Percentiles rank a stretch among this genome's conserved stretches.
phyloP scores from a whole-genome alignment of 2,329 filamentous ascomycete genomes.

The Fusarium robinianum region DNA sequence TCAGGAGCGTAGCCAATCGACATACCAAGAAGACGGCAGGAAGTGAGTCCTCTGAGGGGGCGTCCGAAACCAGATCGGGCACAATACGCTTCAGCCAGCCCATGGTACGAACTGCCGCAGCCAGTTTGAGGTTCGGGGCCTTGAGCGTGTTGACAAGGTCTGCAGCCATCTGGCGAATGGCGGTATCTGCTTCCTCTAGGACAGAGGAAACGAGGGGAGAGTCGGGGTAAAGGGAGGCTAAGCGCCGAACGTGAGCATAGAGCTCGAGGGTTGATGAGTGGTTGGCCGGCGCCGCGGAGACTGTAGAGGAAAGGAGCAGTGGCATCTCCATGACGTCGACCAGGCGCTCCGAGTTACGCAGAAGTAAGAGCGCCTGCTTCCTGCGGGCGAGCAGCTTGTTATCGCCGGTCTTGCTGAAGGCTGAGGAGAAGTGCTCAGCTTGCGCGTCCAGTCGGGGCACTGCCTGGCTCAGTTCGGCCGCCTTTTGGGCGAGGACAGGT shows the following conservation, averaged over 20 bases:
- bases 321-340: constrained; percentile 92
- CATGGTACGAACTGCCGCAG: constrained; percentile 86
- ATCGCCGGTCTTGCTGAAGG: constrained; percentile 75
- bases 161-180: constrained; percentile 85
- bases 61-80: constrained; percentile 64
- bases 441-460: constrained; percentile 80
- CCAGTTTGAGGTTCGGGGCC: constrained; percentile 79
- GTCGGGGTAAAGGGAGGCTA: constrained; percentile 80
- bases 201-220: constrained; percentile 77
- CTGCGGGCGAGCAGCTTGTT: constrained; percentile 73
- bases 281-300: constrained; percentile 67
- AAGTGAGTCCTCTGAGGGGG: constrained; percentile 65
- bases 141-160: constrained; percentile 81
- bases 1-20: constrained; percentile 76
- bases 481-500: constrained; percentile 69
- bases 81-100: constrained; percentile 88
- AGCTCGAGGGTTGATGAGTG: constrained; percentile 91
- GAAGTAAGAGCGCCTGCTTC: constrained; percentile 78
- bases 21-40: constrained; percentile 88
- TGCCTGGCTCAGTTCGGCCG: constrained; percentile 67
- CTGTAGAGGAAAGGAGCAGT: constrained; percentile 78
- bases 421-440: constrained; percentile 78
- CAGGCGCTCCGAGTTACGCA: constrained; percentile 85
- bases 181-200: constrained; percentile 75
- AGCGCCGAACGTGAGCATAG: constrained; percentile 87